Evolutionary conservation across 164 flowering plant species (phyloP), one percentile per base, ranked within the genome.

Genomic region (Nelumbo lutea): DNA sequence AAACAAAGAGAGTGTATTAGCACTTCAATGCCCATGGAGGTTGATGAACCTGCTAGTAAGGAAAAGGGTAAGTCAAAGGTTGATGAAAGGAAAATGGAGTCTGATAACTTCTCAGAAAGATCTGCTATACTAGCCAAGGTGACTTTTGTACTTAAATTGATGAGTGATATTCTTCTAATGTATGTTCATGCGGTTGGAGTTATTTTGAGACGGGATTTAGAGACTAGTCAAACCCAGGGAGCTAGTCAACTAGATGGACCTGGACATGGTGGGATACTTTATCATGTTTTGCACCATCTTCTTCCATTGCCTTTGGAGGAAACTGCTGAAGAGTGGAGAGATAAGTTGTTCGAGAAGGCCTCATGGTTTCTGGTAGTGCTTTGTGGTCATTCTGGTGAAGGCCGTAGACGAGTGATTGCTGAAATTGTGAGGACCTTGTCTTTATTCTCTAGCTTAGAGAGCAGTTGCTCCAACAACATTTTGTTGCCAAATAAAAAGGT

Each of bases 141-240:
- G 61, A 85, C 90, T 69, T 94, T 94, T 81, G 86, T 94, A 64
- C 89, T 94, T 53, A 91, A 91, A 81, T 75, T 94, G 71, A 68
- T 91, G 84, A 88, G 95, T 72, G 98, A 94, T 77, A 83, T 90
- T 76, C 88, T 91, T 70, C 77, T 90, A 64, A 94, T 88, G 96
- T 90, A 91, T 83, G 88, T 78, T n/a, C 93, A 87, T 81, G 87
- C 91, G 4, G 86, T 80, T 9, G 88, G 89, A 58, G 87, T 94
- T 57, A 83, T 94, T 58, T 77, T 94, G 69, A 86, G 65, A 73
- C 76, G 95, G 64, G 98, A 94, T 81, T 67, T 74, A 45, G 98
- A 94, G 70, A 61, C 82, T 69, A 79, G 79, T 70, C 91, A 85
- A 57, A 70, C 71, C 8, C 86, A 87, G 11, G 90, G 82, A 65